phyloP scores from a whole-genome alignment of 2,329 filamentous ascomycete genomes.

The Fusarium setosum region DNA sequence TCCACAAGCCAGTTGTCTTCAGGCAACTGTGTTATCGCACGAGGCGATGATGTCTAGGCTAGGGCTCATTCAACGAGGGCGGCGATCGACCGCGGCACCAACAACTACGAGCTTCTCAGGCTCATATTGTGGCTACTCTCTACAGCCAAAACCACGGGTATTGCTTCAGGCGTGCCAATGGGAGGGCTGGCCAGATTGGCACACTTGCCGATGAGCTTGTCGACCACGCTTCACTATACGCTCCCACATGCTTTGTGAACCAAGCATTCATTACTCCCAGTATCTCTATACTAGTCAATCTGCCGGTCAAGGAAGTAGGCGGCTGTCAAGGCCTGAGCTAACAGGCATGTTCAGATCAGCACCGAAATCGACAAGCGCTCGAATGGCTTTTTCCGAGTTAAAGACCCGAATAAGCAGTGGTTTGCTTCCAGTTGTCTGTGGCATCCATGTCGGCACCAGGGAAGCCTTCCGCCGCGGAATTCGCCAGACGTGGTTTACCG shows the following conservation, averaged over 20 bases:
- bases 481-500: slow-evolving; percentile 24
- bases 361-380: slow-evolving; percentile 22
- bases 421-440: slow-evolving; percentile 23
- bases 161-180: slow-evolving; percentile 19
- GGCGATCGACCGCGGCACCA: slow-evolving; percentile 23
- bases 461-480: slow-evolving; percentile 10
- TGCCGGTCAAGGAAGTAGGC: slow-evolving; percentile 21
- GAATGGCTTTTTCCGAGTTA: slow-evolving; percentile 17
- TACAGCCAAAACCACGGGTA: slow-evolving; percentile 25
- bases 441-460: slow-evolving; percentile 26
- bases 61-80: background rate
- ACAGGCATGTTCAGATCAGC: slow-evolving; percentile 24
- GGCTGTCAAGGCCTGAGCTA: slow-evolving; percentile 19
- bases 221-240: slow-evolving; percentile 22
- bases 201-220: slow-evolving; percentile 24
- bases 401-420: slow-evolving; percentile 27
- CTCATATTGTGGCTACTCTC: slow-evolving; percentile 12
- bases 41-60: slow-evolving; percentile 26
- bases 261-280: slow-evolving; percentile 21
- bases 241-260: slow-evolving; percentile 29
- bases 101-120: slow-evolving; percentile 19
- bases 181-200: slow-evolving; percentile 28
- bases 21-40: slow-evolving; percentile 14
- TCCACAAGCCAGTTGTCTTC: slow-evolving; percentile 17
- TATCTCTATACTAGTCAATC: slow-evolving; percentile 10